phyloP scores from a whole-genome alignment of 345 rosid genomes.

The Toxicodendron radicans region DNA sequence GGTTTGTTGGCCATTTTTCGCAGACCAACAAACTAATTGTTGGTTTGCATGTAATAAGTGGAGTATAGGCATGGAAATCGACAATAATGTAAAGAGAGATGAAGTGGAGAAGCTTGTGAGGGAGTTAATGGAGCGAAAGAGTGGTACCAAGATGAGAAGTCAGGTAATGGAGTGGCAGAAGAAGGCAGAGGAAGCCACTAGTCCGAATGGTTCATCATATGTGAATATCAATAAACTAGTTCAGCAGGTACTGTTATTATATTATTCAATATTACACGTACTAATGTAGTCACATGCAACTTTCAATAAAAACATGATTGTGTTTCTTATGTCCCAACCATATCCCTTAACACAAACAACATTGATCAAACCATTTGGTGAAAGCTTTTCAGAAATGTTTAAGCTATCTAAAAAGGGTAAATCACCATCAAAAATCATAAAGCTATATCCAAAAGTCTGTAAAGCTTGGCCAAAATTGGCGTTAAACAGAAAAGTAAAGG shows the following conservation, averaged over 20 bases:
- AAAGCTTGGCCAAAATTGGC: too few relatives aligned
- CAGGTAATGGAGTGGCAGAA: conserved; percentile 16
- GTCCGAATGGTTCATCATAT: conserved; percentile 4
- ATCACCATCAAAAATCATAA: too few relatives aligned
- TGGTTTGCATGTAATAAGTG: conserved; percentile 4
- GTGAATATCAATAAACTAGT: conserved; percentile 14
- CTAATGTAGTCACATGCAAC: too few relatives aligned
- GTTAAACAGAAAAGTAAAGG: too few relatives aligned
- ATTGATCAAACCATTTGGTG: too few relatives aligned
- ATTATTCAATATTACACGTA: too few relatives aligned
- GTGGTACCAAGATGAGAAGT: not conserved
- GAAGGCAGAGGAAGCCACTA: conserved; percentile 12
- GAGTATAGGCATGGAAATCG: conserved; percentile 19
- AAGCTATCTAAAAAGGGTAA: too few relatives aligned
- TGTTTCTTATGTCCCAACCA: too few relatives aligned
- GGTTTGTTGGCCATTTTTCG: conserved; percentile 23
- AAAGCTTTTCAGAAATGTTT: too few relatives aligned
- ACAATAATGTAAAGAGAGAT: conserved; percentile 8
- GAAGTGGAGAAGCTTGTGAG: conserved; percentile 22
- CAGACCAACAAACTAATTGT: conserved; percentile 17
- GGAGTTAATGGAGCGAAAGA: conserved; percentile 13
- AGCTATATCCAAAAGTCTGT: too few relatives aligned
- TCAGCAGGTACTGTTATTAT: not conserved
- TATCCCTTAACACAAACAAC: too few relatives aligned
- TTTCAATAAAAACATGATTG: too few relatives aligned